Evolutionary conservation across 495 filamentous ascomycete genomes (phyloP).

Genomic region (Aspergillus egyptiacus): DNA sequence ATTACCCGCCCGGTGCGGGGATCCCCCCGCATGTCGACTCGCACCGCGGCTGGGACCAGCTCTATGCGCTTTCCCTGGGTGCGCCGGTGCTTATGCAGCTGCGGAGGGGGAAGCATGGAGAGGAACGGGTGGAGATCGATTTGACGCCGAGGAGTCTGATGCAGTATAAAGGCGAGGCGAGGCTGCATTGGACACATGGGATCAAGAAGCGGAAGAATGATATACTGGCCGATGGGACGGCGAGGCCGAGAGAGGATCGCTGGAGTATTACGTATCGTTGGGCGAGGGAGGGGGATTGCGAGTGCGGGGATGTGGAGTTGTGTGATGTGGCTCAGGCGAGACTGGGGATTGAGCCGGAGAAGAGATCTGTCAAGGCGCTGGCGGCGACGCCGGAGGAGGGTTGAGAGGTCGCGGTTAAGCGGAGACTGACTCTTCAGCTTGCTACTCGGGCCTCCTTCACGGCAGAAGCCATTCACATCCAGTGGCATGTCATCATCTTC

Average conservation of each 20-base stretch:
- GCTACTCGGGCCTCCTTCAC: no score
- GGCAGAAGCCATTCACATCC: no score
- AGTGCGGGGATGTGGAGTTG: conserved; percentile 33
- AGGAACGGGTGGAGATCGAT: conserved; percentile 27
- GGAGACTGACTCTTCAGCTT: no score
- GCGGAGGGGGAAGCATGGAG: conserved; percentile 21
- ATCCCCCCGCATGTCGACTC: conserved; percentile 40
- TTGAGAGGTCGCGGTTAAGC: no score
- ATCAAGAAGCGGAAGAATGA: conserved; percentile 40
- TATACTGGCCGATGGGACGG: conserved; percentile 26
- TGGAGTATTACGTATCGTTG: conserved; percentile 43
- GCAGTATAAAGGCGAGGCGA: conserved; percentile 31
- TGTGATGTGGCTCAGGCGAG: conserved; percentile 35
- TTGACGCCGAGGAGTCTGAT: conserved; percentile 34
- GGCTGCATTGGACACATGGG: conserved; percentile 40
- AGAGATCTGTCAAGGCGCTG: conserved; percentile 19
- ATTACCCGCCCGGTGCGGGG: conserved; percentile 36
- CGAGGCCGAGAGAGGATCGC: conserved; percentile 25
- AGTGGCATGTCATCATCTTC: no score
- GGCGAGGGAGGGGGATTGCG: conserved; percentile 32
- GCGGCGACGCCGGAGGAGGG: not conserved
- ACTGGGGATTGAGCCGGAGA: conserved; percentile 35
- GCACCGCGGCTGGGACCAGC: conserved; percentile 35
- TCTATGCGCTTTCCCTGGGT: conserved; percentile 35
- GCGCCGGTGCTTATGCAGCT: conserved; percentile 36